Percentiles rank a stretch among this genome's conserved stretches.
These are phyloP conservation scores for Trichosporon coremiiforme DNA, from an alignment of 1,284 basidiomycete species.

Conservation along the genomic window DNA sequence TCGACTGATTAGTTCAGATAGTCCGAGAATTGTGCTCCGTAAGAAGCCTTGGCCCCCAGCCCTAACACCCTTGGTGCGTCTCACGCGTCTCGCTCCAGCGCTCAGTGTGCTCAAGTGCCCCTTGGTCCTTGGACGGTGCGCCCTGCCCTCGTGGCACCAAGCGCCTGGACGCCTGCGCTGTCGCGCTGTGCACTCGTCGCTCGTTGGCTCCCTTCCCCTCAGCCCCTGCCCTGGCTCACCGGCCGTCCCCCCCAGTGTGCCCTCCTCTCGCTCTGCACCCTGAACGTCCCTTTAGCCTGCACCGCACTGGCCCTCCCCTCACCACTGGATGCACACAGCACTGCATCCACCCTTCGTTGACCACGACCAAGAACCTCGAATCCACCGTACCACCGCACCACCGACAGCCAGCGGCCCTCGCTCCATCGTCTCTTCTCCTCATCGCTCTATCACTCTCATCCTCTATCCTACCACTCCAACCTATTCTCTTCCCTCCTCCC, in stretches of 20 bases:
- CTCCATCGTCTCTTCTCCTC: slow-evolving; percentile 2
- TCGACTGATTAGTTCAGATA: not conserved
- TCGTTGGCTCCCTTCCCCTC: not conserved
- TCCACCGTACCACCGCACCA: not conserved
- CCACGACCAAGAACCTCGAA: slow-evolving; percentile 15
- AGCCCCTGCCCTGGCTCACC: slow-evolving; percentile 2
- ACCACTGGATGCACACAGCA: slow-evolving; percentile 19
- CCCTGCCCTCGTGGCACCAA: not conserved
- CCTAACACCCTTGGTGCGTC: not conserved
- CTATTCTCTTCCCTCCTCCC: slow-evolving; percentile 17
- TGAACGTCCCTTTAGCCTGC: slow-evolving; percentile 16
- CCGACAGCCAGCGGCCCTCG: not conserved
- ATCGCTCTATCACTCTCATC: slow-evolving; percentile 6
- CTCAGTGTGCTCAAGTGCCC: not conserved
- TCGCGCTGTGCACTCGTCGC: slow-evolving; percentile 18
- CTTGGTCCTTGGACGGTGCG: not conserved
- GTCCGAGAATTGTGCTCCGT: not conserved
- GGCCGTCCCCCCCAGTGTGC: not conserved
- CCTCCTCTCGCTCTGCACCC: slow-evolving; percentile 8
- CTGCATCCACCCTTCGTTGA: not conserved
- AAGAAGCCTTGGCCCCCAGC: not conserved
- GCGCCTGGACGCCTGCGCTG: not conserved
- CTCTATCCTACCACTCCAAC: slow-evolving; percentile 14
- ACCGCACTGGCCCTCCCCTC: slow-evolving; percentile 13
- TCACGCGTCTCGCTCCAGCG: slow-evolving; percentile 17